These are phyloP conservation scores for Aspergillus alliaceus DNA, from an alignment of 2,329 filamentous ascomycete species.

Conservation along the genomic window DNA sequence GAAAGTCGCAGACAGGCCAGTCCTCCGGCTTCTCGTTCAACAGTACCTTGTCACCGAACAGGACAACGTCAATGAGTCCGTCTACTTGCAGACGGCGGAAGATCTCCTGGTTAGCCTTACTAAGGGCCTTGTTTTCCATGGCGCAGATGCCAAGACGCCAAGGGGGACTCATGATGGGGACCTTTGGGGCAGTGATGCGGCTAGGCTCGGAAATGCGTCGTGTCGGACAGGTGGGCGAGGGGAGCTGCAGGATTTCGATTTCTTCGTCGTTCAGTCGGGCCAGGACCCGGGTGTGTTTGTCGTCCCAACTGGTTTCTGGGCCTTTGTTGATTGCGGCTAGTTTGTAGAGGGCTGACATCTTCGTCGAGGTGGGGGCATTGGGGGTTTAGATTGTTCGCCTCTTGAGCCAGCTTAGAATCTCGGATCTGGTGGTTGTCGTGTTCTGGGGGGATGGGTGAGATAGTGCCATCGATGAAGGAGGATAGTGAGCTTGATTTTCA, in stretches of 20 bases:
- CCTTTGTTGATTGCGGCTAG: neutral
- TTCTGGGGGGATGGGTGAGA: neutral
- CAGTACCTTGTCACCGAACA: slow-evolving; percentile 95
- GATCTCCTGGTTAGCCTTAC: slow-evolving; percentile 89
- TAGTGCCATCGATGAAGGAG: neutral
- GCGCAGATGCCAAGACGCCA: slow-evolving; percentile 80
- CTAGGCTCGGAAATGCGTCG: too few relatives aligned
- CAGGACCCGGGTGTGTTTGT: neutral
- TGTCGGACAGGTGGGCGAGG: neutral
- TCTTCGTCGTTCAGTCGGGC: neutral
- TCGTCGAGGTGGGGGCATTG: neutral
- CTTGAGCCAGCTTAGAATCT: neutral
- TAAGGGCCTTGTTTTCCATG: slow-evolving; percentile 84
- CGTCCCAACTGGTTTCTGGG: neutral
- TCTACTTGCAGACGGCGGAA: slow-evolving; percentile 78
- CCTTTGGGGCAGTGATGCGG: neutral
- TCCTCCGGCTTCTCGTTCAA: slow-evolving; percentile 89
- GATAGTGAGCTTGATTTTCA: neutral
- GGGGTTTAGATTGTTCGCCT: neutral
- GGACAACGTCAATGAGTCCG: slow-evolving; percentile 79
- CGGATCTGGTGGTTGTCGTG: neutral
- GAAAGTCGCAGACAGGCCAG: slow-evolving; percentile 86
- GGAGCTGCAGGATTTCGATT: neutral
- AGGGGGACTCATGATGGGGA: neutral
- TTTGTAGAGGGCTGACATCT: neutral